A percentile compares a stretch with the other conserved stretches of the same genome.
Evolutionary conservation across 495 filamentous ascomycete genomes (phyloP).

Genomic region (Platismatia glauca): DNA sequence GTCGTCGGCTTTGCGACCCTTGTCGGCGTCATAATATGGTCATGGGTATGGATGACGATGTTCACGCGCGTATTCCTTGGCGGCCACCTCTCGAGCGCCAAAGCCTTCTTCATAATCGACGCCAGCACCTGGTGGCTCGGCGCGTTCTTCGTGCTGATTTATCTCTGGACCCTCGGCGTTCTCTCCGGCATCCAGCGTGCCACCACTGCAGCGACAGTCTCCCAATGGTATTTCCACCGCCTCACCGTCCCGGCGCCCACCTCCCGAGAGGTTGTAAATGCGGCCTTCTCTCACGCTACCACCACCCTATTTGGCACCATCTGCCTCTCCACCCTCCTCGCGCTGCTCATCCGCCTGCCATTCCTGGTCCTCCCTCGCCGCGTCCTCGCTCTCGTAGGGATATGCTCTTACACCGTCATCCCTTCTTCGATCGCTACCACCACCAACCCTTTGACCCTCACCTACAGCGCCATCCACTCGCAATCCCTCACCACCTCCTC

Average conservation of each 20-base stretch:
- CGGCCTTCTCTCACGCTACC: conserved; percentile 67
- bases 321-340: conserved; percentile 71
- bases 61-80: conserved; percentile 90
- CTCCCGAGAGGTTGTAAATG: conserved; percentile 68
- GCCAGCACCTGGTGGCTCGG: conserved; percentile 86
- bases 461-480: conserved; percentile 90
- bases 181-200: conserved; percentile 79
- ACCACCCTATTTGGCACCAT: conserved; percentile 90
- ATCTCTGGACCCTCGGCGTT: conserved; percentile 86
- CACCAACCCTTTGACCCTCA: conserved; percentile 83
- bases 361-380: conserved; percentile 75
- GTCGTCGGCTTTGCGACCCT: conserved; percentile 71
- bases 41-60: conserved; percentile 94
- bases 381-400: conserved; percentile 49
- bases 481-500: conserved; percentile 67
- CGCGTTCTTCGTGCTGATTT: conserved; percentile 81
- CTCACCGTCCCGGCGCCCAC: conserved; percentile 67
- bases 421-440: conserved; percentile 75
- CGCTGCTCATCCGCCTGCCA: conserved; percentile 74
- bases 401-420: conserved; percentile 65
- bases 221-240: conserved; percentile 98
- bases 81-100: conserved; percentile 56
- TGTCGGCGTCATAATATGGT: conserved; percentile 70
- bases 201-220: conserved; percentile 89
- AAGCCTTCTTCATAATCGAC: conserved; percentile 65